Conservation (phyloP, 2,329 filamentous ascomycete species). For the Aspergillus oerlinghausenensis region DNA sequence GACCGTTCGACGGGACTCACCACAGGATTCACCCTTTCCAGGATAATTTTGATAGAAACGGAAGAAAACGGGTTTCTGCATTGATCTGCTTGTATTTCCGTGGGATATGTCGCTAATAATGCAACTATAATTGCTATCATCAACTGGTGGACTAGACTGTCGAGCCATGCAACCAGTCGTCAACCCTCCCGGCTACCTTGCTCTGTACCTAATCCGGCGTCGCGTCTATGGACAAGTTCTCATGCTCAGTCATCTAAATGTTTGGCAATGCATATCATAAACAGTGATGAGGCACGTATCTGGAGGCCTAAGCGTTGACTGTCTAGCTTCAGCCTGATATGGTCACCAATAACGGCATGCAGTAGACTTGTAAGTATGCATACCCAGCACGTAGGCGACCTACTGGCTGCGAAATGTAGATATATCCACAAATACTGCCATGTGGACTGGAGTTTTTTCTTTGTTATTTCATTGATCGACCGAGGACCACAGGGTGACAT, state of each 20-base stretch:
- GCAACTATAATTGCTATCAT: too few relatives aligned
- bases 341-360: too few relatives aligned
- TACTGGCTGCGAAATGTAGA: not conserved
- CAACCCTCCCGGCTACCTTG: not conserved
- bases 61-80: not conserved
- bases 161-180: not conserved
- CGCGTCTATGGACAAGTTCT: not conserved
- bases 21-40: slow-evolving; percentile 2
- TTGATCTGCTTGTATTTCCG: not conserved
- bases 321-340: not conserved
- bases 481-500: too few relatives aligned
- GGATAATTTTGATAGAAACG: not conserved
- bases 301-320: not conserved
- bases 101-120: not conserved
- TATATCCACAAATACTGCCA: too few relatives aligned
- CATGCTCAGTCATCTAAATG: not conserved
- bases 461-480: too few relatives aligned
- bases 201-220: not conserved
- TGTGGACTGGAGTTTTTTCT: too few relatives aligned
- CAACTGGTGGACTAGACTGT: not conserved
- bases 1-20: not conserved
- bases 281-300: not conserved
- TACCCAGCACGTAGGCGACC: not conserved
- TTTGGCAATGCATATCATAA: too few relatives aligned
- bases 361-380: too few relatives aligned